Evolutionary conservation across 257 asterid species (phyloP), one percentile per base, ranked within the genome.

Genomic region (Salvia hispanica): DNA sequence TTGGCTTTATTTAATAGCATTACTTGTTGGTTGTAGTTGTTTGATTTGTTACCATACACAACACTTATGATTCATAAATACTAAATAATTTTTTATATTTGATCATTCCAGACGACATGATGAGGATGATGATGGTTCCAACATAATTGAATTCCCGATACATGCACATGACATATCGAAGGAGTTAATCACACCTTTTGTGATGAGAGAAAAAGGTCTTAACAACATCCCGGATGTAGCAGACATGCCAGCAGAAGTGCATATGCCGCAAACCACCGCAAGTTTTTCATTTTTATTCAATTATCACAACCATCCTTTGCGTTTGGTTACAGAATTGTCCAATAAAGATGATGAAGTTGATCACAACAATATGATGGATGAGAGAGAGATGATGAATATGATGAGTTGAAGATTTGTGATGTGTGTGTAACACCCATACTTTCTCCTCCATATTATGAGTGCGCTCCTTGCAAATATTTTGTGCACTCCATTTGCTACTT

Each of bases 381-480:
- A 45, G 8, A 16, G 3, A 8, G 37, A 18, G 21, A 18, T 18
- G 21, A 3, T 15, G 33, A 9, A 0, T 36, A 52, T 0, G 12
- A 8, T 6, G 13, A 1, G 6, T 4, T 28, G 9, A 21, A 55
- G 58, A 18, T 47, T 34, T 50, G 59, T 16, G 70, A 50, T 1
- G 70, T 36, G 21, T 64, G 70, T 7, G 60, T 66, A 5, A 37
- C 52, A 51, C 52, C 71, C n/a, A 37, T 66, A 50, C 6, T 4
- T 34, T 65, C 71, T 52, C 51, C 61, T 18, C 71, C 71, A 15
- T 65, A 36, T 21, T 65, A 65, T n/a, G 28, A 50, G 13, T 65
- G 61, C 3, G 0, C 8, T 47, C 10, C 56, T 1, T 64, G 69
- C 47, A 55, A 12, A 33, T 64, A 47, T 14, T 64, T 31, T 33